phyloP scores from a whole-genome alignment of 257 asterid genomes.

The Solanum arcanum region DNA sequence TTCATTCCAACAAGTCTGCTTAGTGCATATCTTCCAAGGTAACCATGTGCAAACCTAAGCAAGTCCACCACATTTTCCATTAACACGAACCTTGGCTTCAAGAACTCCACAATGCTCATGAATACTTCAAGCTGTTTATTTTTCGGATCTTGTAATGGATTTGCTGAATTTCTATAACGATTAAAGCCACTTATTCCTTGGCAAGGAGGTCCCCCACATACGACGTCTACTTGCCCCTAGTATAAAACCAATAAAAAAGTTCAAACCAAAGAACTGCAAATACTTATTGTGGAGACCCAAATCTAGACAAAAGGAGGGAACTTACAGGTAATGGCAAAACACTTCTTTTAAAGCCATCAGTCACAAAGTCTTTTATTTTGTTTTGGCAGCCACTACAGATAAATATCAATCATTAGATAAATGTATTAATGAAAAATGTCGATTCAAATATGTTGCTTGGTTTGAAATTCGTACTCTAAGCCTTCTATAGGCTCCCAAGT shows the following conservation, averaged over 20 bases:
- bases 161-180: constrained; percentile 35
- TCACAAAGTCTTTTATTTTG: constrained; percentile 53
- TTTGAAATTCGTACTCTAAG: constrained; percentile 30
- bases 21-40: constrained; percentile 67
- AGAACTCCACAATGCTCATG: constrained; percentile 50
- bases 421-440: background rate
- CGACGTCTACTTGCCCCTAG: constrained; percentile 67
- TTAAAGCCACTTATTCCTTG: constrained; percentile 92
- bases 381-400: constrained; percentile 40
- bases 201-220: constrained; percentile 97
- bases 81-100: constrained; percentile 53
- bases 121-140: constrained; percentile 53
- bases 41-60: constrained; percentile 46
- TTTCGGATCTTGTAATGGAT: constrained; percentile 53
- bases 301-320: background rate
- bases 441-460: background rate
- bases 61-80: constrained; percentile 92
- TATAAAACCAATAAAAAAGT: background rate
- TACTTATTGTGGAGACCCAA: background rate
- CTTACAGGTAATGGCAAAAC: constrained; percentile 83
- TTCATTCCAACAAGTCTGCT: constrained; percentile 54
- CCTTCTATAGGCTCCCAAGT: constrained; percentile 84
- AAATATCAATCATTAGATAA: background rate
- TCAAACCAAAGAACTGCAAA: background rate
- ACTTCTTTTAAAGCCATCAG: constrained; percentile 25